Evolutionary conservation across 495 filamentous ascomycete genomes (phyloP), one percentile per base, ranked within the genome.

Genomic region (Hypoxylon lienhwacheense): DNA sequence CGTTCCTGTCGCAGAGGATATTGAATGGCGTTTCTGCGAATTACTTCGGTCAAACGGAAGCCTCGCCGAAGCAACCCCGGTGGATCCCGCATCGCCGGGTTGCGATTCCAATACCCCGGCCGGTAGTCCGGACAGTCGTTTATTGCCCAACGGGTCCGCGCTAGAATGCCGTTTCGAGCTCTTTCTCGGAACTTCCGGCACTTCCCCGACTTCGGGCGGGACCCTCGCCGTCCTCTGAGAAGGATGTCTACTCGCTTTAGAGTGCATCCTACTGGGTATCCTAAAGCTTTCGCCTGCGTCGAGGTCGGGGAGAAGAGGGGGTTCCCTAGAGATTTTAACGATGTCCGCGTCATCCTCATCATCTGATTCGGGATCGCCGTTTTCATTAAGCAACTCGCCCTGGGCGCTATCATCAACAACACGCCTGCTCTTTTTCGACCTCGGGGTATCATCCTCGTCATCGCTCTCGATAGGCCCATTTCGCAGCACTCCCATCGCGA

Each of bases 251-350:
- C 78, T 83, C 36, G 75, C 80, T 60, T 81, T 82, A 3, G 84
- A 85, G 12, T 77, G 78, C 21, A 82, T 70, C 26, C 84, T 79
- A 58, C 81, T 86, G n/a, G 84, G 82, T 8, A 86, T 64, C 62
- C 82, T 80, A 53, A 87, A 85, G 35, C 72, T 79, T 48, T 79
- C 82, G 15, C 77, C 82, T 21, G 80, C 72, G 51, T 87, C 81
- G 36, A 89, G 74, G 4, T 74, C 73, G 2, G 84, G 85, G 17
- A 91, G 70, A 2, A 74, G 69, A 3, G 84, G 85, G 11, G 81
- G 75, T 1, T 82, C 66, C 39, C 77, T 73, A 32, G 76, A 72
- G 14, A 81, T 62, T 46, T 70, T 70, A 42, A 52, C 64, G 73
- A 20, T 70, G 66, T 55, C 85, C 71, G 25, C 68, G 11, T 69